Conservation (phyloP, 140 eudicot genomes). For the Anethum foeniculum region DNA sequence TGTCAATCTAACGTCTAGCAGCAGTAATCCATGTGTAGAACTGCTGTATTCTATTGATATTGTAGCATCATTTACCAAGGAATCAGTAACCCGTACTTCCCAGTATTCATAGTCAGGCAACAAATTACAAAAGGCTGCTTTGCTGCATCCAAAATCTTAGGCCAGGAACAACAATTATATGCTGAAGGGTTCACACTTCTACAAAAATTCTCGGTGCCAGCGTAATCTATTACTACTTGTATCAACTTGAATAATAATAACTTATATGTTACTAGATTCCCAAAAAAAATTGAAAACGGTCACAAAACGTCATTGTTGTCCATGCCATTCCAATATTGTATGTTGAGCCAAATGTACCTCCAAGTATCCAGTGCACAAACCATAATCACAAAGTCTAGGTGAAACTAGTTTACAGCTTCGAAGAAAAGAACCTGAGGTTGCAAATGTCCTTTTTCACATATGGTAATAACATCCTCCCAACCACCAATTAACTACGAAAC, state of each 20-base stretch:
- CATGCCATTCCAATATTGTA: not conserved
- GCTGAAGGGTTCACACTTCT: slow-evolving; percentile 22
- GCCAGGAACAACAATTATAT: slow-evolving; percentile 13
- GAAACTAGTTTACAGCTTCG: slow-evolving; percentile 75
- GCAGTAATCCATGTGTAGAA: not conserved
- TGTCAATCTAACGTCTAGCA: too few relatives aligned
- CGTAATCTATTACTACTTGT: slow-evolving; percentile 12
- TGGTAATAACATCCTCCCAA: slow-evolving; percentile 77
- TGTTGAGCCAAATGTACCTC: not conserved
- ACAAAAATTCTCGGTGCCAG: slow-evolving; percentile 21
- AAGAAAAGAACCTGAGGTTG: slow-evolving; percentile 95
- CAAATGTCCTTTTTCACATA: slow-evolving; percentile 84
- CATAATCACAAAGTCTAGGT: not conserved
- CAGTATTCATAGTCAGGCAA: not conserved
- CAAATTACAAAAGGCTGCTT: not conserved
- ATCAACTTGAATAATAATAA: not conserved
- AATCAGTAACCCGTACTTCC: not conserved
- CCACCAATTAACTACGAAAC: slow-evolving; percentile 59
- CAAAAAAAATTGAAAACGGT: not conserved
- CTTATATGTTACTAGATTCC: not conserved
- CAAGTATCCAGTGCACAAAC: slow-evolving; percentile 7
- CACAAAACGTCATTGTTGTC: not conserved
- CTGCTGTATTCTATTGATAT: not conserved
- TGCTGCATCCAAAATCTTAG: not conserved
- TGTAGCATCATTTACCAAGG: not conserved